A percentile compares a stretch with the other conserved stretches of the same genome.
phyloP scores from a whole-genome alignment of 768 basidiomycete genomes.

The Russula emetica region DNA sequence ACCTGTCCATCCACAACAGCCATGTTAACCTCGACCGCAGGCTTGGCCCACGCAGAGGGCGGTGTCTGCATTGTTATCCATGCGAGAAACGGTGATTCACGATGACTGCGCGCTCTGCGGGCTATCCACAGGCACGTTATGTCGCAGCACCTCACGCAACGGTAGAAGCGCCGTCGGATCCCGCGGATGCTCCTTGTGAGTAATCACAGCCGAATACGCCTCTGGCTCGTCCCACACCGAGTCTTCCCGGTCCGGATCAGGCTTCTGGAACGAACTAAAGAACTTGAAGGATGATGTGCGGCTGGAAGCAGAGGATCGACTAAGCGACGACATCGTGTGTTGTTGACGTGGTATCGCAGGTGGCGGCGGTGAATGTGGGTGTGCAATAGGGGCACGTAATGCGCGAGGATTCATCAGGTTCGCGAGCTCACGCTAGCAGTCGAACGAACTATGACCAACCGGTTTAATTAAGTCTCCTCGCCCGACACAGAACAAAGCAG shows the following conservation, averaged over 20 bases:
- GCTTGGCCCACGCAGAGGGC: conserved; percentile 51
- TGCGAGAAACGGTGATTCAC: conserved; percentile 24
- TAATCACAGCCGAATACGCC: conserved; percentile 53
- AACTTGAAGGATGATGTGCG: conserved; percentile 45
- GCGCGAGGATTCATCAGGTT: conserved; percentile 29
- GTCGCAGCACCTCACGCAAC: conserved; percentile 58
- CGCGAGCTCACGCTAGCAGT: conserved; percentile 47
- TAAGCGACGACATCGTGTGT: conserved; percentile 24
- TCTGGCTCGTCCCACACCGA: conserved; percentile 60
- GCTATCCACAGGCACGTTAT: conserved; percentile 43
- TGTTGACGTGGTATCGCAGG: conserved; percentile 14
- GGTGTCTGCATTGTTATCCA: conserved; percentile 27
- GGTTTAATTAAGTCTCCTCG: conserved; percentile 4
- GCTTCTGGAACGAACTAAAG: conserved; percentile 43
- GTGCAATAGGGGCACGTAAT: not conserved
- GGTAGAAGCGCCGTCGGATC: conserved; percentile 56
- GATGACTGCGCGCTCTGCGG: conserved; percentile 29
- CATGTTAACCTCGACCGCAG: conserved; percentile 52
- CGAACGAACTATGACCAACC: conserved; percentile 44
- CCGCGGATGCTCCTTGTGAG: conserved; percentile 57
- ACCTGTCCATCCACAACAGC: conserved; percentile 51
- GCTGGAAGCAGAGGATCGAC: conserved; percentile 30
- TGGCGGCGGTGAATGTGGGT: not conserved
- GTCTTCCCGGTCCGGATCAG: conserved; percentile 59
- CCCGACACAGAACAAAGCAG: not conserved